Evolutionary conservation across 2,329 filamentous ascomycete species (phyloP).

Genomic region (Aspergillus spinulosporus): DNA sequence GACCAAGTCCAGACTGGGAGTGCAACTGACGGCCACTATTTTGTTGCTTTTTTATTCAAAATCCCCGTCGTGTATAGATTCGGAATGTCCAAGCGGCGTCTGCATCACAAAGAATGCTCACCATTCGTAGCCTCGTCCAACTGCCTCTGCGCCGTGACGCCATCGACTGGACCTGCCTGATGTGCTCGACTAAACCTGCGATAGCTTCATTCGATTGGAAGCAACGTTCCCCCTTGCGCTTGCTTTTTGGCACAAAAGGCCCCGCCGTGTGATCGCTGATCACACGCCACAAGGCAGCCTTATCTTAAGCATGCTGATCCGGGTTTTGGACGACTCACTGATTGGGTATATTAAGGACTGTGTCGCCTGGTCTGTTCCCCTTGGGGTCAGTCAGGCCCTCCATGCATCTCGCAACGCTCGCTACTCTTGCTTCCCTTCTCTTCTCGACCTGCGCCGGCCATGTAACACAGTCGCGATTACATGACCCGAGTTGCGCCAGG

Average conservation of each 20-base stretch:
- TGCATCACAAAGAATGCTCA: not conserved
- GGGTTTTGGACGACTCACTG: not conserved
- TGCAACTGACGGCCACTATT: no score
- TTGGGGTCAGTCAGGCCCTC: not conserved
- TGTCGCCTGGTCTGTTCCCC: not conserved
- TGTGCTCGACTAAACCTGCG: not conserved
- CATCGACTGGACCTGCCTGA: constrained; percentile 9
- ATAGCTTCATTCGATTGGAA: constrained; percentile 1
- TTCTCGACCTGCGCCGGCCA: constrained; percentile 13
- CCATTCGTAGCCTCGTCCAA: constrained; percentile 4
- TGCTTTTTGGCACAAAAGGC: not conserved
- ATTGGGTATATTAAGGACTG: not conserved
- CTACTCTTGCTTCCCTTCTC: not conserved
- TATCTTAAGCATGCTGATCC: constrained; percentile 4
- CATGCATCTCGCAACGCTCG: constrained; percentile 8
- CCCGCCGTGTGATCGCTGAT: constrained; percentile 8
- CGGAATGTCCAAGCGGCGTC: constrained; percentile 7
- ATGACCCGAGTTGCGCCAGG: constrained; percentile 27
- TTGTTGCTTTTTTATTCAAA: no score
- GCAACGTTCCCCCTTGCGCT: not conserved
- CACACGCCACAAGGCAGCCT: constrained; percentile 6
- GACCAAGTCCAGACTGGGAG: not conserved
- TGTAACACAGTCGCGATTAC: constrained; percentile 21
- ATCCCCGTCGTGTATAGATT: not conserved
- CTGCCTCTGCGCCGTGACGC: not conserved